Evolutionary conservation across 805 yeast species (phyloP).

Genomic region (Pichia nakasei): DNA sequence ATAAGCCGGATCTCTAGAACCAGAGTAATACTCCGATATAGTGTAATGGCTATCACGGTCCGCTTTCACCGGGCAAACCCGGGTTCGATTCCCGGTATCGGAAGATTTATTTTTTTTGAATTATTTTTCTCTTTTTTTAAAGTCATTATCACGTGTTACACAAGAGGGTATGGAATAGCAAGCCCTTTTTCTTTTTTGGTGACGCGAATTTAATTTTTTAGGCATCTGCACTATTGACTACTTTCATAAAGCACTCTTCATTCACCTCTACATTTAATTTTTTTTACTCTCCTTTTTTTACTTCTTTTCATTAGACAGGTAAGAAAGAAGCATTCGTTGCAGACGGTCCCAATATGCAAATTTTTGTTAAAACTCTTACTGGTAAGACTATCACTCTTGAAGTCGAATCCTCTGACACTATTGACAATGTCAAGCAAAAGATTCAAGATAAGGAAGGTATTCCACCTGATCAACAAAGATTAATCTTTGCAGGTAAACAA

Average conservation of each 20-base stretch:
- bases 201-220: no score
- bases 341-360: slow-evolving; percentile 44
- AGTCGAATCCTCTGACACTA: slow-evolving; percentile 96
- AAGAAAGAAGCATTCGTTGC: slow-evolving; percentile 34
- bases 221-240: neutral
- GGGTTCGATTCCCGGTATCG: slow-evolving; percentile 87
- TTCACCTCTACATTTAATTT: neutral
- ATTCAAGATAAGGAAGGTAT: slow-evolving; percentile 98
- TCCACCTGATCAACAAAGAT: slow-evolving; percentile 99
- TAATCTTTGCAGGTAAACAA: slow-evolving; percentile 99
- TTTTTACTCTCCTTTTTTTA: neutral
- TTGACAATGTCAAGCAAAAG: slow-evolving; percentile 93
- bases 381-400: slow-evolving; percentile 76
- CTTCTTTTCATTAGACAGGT: slow-evolving; percentile 11
- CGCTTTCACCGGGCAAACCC: slow-evolving; percentile 83
- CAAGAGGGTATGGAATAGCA: no score
- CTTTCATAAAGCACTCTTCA: neutral
- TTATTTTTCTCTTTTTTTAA: neutral
- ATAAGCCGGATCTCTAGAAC: no score
- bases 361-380: slow-evolving; percentile 47
- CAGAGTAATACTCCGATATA: slow-evolving; percentile 53
- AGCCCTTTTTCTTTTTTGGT: no score
- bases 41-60: slow-evolving; percentile 83
- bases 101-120: slow-evolving; percentile 26
- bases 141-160: neutral